Percentiles rank a stretch among this genome's conserved stretches.
Conservation (phyloP, 78 protist genomes). For the Emiliania huxleyi region DNA sequence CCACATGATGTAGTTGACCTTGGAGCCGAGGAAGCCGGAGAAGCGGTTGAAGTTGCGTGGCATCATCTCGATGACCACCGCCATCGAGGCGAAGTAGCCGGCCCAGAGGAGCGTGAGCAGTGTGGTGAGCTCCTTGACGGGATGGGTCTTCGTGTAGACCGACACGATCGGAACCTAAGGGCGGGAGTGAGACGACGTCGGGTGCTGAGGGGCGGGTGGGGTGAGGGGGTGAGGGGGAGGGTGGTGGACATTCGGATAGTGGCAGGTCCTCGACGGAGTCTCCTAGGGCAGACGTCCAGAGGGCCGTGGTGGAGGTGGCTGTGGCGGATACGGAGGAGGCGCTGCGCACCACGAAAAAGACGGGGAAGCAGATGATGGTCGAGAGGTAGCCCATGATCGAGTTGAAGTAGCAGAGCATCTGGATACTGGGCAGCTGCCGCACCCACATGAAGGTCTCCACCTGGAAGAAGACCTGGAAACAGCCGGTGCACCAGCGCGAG, state of each 20-base stretch:
- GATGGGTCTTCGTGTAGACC: background rate
- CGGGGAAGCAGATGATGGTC: constrained; percentile 9
- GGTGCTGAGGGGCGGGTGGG: too few species aligned
- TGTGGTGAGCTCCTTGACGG: background rate
- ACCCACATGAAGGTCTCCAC: constrained; percentile 14
- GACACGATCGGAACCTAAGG: background rate
- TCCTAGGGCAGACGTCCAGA: too few species aligned
- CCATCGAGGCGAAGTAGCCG: background rate
- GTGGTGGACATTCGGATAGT: too few species aligned
- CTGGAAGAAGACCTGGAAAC: background rate
- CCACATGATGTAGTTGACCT: constrained; percentile 6
- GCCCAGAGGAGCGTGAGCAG: background rate
- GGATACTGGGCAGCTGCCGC: background rate
- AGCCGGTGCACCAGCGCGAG: background rate
- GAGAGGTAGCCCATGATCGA: constrained; percentile 17
- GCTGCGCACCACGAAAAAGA: background rate
- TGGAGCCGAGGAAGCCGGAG: background rate
- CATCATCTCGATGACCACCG: background rate
- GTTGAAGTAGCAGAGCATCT: background rate
- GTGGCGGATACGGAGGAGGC: background rate
- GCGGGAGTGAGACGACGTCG: too few species aligned
- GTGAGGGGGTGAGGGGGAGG: too few species aligned
- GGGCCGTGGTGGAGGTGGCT: too few species aligned
- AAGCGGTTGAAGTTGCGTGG: background rate
- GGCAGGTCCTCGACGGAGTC: too few species aligned